These are phyloP conservation scores for Cladochytrium tenue DNA, from an alignment of 371 early-diverging fungal genomes.

Conservation along the genomic window DNA sequence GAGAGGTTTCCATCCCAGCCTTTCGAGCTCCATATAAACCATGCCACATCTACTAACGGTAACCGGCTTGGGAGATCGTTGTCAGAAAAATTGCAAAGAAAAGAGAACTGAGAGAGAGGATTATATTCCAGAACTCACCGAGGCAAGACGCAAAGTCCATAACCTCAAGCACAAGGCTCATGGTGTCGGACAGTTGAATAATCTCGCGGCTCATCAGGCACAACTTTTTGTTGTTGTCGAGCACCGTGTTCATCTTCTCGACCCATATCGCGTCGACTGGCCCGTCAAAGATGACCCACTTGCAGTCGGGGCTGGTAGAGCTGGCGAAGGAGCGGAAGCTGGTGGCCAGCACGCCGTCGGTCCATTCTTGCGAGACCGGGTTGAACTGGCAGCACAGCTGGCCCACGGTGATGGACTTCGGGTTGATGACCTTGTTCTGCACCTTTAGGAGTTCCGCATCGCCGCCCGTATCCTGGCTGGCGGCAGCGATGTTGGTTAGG, in stretches of 20 bases:
- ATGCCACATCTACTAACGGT: constrained; percentile 56
- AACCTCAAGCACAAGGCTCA: constrained; percentile 55
- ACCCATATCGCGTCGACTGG: constrained; percentile 60
- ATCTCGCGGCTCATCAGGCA: constrained; percentile 57
- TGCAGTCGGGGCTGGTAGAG: constrained; percentile 43
- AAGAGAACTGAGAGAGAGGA: no score
- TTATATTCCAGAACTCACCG: no score
- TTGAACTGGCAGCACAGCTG: constrained; percentile 57
- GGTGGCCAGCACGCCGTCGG: constrained; percentile 48
- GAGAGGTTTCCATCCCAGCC: constrained; percentile 48
- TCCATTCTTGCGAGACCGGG: constrained; percentile 55
- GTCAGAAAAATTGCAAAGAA: no score
- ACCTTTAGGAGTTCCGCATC: constrained; percentile 37
- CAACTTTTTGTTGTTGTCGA: constrained; percentile 60
- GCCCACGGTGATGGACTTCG: constrained; percentile 54
- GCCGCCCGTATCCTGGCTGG: no score
- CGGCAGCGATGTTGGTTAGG: no score
- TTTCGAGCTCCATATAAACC: constrained; percentile 55
- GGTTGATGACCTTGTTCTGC: constrained; percentile 49
- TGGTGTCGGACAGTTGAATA: constrained; percentile 47
- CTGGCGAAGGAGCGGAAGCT: constrained; percentile 46
- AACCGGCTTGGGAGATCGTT: constrained; percentile 55
- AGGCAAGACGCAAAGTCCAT: constrained; percentile 53
- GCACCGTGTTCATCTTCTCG: constrained; percentile 55
- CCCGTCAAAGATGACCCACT: constrained; percentile 62